These are phyloP conservation scores for Microcyclospora pomicola DNA, from an alignment of 2,329 filamentous ascomycete genomes.

Conservation along the genomic window DNA sequence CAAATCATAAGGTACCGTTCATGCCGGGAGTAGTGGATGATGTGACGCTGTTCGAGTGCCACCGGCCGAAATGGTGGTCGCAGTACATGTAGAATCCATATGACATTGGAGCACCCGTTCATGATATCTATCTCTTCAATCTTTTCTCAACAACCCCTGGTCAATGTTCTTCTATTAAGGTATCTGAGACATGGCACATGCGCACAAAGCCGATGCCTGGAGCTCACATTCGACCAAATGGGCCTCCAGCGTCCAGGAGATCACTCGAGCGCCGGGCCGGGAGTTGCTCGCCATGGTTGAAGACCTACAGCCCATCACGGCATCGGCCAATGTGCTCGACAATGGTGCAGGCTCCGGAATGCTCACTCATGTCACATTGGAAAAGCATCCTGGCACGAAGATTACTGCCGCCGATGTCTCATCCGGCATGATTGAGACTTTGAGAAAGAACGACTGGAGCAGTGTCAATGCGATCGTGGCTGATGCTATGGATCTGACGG, in stretches of 20 bases:
- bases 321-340: slow-evolving; percentile 2
- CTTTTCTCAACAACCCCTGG: no score
- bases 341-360: slow-evolving; percentile 6
- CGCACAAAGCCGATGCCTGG: no score
- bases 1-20: no score
- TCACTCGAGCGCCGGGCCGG: slow-evolving; percentile 4
- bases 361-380: slow-evolving; percentile 2
- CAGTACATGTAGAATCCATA: no score
- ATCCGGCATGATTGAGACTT: slow-evolving; percentile 3
- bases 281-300: slow-evolving; percentile 2
- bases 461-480: slow-evolving; percentile 3
- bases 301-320: not conserved
- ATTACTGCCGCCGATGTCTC: slow-evolving; percentile 5
- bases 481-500: slow-evolving; percentile 2
- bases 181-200: no score
- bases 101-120: no score
- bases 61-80: no score
- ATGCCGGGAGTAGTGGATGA: no score
- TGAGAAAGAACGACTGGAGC: slow-evolving; percentile 2
- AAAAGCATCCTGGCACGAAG: slow-evolving; percentile 1
- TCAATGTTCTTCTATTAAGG: no score
- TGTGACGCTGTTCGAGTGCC: no score
- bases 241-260: slow-evolving; percentile 4
- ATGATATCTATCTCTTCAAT: no score
- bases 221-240: slow-evolving; percentile 3